These are phyloP conservation scores for Trichoderma cornu-damae DNA, from an alignment of 2,329 filamentous ascomycete species.

Conservation along the genomic window DNA sequence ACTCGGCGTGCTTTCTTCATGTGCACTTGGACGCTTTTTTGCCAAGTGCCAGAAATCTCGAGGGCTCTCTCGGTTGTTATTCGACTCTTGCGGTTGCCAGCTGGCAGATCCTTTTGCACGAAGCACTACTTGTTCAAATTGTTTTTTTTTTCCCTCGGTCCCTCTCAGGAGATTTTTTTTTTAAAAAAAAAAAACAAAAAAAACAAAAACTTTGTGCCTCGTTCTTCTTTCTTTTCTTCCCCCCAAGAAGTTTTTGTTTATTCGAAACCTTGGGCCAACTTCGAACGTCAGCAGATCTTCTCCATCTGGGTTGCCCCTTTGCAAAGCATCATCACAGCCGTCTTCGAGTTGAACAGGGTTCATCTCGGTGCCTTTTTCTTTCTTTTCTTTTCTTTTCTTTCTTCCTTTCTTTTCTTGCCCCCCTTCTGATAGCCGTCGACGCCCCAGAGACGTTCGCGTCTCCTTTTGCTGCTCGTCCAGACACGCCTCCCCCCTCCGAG, in stretches of 20 bases:
- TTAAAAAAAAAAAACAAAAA: too few species aligned
- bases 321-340: not conserved
- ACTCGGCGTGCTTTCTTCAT: not conserved
- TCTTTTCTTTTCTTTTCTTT: not conserved
- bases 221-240: not conserved
- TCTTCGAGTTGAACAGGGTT: not conserved
- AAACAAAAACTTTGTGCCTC: not conserved
- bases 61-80: not conserved
- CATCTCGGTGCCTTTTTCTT: not conserved
- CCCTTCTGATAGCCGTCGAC: not conserved
- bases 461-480: not conserved
- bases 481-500: not conserved
- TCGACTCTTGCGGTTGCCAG: not conserved
- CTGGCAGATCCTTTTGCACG: not conserved
- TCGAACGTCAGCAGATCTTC: not conserved
- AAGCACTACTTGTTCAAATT: too few species aligned
- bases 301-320: not conserved
- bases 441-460: not conserved
- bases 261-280: not conserved
- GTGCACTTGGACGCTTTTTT: not conserved
- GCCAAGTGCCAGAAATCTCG: conserved; percentile 2
- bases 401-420: too few species aligned
- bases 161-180: accelerated
- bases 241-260: not conserved
- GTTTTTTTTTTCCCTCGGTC: not conserved